These are phyloP conservation scores for Colletotrichum karsti DNA, from an alignment of 2,329 filamentous ascomycete species.

Conservation along the genomic window DNA sequence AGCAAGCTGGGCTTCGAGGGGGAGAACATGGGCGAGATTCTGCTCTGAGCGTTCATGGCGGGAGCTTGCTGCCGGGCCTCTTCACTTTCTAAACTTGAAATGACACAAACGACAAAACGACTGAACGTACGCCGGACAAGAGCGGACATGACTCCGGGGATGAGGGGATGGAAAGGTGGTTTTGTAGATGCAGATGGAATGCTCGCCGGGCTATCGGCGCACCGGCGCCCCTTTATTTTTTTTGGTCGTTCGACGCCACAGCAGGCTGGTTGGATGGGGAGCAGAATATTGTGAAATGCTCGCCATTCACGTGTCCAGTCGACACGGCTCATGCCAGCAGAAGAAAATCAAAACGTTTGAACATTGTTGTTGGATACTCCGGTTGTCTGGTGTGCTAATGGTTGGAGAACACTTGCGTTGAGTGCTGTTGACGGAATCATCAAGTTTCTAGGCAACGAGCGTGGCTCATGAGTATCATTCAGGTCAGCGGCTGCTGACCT, in stretches of 20 bases:
- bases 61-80: background rate
- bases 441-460: too few relatives aligned
- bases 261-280: conserved; percentile 35
- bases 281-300: conserved; percentile 75
- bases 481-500: background rate
- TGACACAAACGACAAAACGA: conserved; percentile 23
- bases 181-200: conserved; percentile 6
- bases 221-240: background rate
- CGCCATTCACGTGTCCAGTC: conserved; percentile 13
- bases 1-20: conserved; percentile 86
- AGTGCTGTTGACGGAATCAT: too few relatives aligned
- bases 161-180: background rate
- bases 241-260: conserved; percentile 2
- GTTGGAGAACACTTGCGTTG: background rate
- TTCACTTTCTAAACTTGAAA: conserved; percentile 1
- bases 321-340: conserved; percentile 22
- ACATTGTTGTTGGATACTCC: background rate
- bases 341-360: conserved; percentile 12
- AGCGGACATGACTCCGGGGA: conserved; percentile 8
- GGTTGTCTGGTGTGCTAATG: too few relatives aligned
- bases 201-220: background rate
- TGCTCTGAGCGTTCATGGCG: conserved; percentile 61
- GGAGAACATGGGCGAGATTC: conserved; percentile 79
- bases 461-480: too few relatives aligned
- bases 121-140: conserved; percentile 29